phyloP scores from a whole-genome alignment of 192 early-diverging fungal species.

The Mortierella antarctica region DNA sequence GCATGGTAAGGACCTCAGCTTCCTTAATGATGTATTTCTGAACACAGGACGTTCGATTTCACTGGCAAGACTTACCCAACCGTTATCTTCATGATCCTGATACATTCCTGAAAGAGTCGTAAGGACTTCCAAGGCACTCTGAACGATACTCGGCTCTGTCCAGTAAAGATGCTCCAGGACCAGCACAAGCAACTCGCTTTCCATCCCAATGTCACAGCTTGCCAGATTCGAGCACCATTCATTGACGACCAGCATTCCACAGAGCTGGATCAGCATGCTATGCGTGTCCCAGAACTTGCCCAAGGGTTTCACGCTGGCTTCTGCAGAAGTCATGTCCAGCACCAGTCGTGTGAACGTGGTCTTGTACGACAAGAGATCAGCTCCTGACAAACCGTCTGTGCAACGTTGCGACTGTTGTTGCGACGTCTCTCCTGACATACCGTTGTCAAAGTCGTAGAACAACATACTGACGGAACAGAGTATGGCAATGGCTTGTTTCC shows the following conservation, averaged over 20 bases:
- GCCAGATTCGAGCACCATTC: constrained; percentile 45
- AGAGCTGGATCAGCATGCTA: constrained; percentile 48
- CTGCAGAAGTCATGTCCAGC: constrained; percentile 38
- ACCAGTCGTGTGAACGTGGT: constrained; percentile 35
- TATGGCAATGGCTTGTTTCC: constrained; percentile 60
- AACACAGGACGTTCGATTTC: background rate
- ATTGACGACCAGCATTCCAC: constrained; percentile 48
- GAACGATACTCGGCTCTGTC: constrained; percentile 67
- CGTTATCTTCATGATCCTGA: constrained; percentile 62
- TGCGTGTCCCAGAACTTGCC: constrained; percentile 55
- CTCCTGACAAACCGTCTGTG: background rate
- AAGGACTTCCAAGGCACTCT: constrained; percentile 73
- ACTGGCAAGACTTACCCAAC: constrained; percentile 54
- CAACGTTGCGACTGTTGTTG: background rate
- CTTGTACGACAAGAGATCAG: constrained; percentile 31
- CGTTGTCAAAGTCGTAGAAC: constrained; percentile 46
- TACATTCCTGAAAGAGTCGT: constrained; percentile 69
- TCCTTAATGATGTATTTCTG: too few relatives aligned
- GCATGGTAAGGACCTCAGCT: background rate
- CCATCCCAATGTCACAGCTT: constrained; percentile 51
- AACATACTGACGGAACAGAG: constrained; percentile 56
- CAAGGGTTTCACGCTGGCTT: constrained; percentile 43
- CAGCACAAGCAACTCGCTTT: constrained; percentile 71
- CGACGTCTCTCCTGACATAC: background rate
- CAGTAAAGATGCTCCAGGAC: constrained; percentile 76